These are phyloP conservation scores for Dillenia turbinata DNA, from an alignment of 164 flowering plant genomes.

Conservation along the genomic window DNA sequence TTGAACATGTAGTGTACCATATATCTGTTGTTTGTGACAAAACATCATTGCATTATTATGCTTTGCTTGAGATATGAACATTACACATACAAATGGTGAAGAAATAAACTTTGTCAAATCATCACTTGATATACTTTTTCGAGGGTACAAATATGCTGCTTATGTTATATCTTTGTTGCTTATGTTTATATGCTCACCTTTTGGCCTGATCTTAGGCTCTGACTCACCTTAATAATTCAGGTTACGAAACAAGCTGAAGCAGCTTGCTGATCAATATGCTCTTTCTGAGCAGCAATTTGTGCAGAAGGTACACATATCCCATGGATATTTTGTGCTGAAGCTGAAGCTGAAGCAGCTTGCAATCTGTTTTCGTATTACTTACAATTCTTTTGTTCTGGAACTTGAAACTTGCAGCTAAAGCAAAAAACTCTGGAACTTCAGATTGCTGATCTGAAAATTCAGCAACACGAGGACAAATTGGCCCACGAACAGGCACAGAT, in stretches of 20 bases:
- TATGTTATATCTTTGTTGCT: too few species aligned
- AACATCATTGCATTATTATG: too few species aligned
- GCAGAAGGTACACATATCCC: constrained; percentile 48
- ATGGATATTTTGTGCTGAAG: too few species aligned
- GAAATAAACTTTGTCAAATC: too few species aligned
- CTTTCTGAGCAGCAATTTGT: constrained; percentile 76
- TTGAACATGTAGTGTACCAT: too few species aligned
- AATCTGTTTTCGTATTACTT: neutral
- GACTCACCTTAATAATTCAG: constrained; percentile 22
- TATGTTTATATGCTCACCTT: too few species aligned
- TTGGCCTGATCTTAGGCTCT: too few species aligned
- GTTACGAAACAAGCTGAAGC: constrained; percentile 77
- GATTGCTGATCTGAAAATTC: constrained; percentile 78
- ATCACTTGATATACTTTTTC: too few species aligned
- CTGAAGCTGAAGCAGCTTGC: neutral
- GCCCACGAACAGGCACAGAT: constrained; percentile 80
- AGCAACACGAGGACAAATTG: constrained; percentile 80
- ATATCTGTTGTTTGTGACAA: too few species aligned
- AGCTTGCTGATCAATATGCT: constrained; percentile 72
- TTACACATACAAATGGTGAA: too few species aligned
- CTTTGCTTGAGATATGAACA: too few species aligned
- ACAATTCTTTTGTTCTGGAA: constrained; percentile 6
- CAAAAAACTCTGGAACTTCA: constrained; percentile 86
- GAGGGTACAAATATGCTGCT: too few species aligned
- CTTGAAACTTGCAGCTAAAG: constrained; percentile 59